A percentile compares a stretch with the other conserved stretches of the same genome.
phyloP scores from a whole-genome alignment of 2,329 filamentous ascomycete species.

The Davidsoniella australis region DNA sequence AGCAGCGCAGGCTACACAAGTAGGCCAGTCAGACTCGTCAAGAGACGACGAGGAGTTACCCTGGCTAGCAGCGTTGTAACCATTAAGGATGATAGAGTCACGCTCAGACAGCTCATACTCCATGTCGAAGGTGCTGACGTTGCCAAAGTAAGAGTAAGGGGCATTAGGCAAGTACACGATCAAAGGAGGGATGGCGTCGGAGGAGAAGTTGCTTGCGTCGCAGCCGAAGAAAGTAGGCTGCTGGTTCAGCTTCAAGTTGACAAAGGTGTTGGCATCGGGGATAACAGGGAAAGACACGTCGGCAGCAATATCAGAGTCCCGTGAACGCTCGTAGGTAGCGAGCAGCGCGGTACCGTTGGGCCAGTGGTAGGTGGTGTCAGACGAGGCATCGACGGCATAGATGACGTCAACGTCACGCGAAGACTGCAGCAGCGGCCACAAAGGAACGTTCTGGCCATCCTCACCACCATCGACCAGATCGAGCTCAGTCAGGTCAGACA shows the following conservation, averaged over 20 bases:
- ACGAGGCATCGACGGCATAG: constrained; percentile 46
- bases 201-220: constrained; percentile 36
- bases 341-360: constrained; percentile 43
- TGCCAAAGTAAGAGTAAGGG: constrained; percentile 61
- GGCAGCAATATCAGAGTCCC: constrained; percentile 26
- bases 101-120: constrained; percentile 48
- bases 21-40: constrained; percentile 42
- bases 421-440: constrained; percentile 42
- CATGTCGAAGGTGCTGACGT: constrained; percentile 61
- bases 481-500: constrained; percentile 32
- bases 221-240: constrained; percentile 49
- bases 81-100: constrained; percentile 70
- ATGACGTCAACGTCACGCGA: constrained; percentile 41
- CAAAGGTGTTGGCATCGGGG: constrained; percentile 36
- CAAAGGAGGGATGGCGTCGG: constrained; percentile 40
- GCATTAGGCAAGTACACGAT: constrained; percentile 79
- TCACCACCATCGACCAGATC: constrained; percentile 69
- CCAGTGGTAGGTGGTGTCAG: constrained; percentile 40
- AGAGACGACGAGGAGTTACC: constrained; percentile 60
- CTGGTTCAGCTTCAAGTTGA: constrained; percentile 40
- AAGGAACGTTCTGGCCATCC: constrained; percentile 63
- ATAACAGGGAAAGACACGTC: constrained; percentile 41
- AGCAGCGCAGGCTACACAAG: constrained; percentile 78
- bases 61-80: constrained; percentile 67
- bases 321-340: constrained; percentile 38